A percentile compares a stretch with the other conserved stretches of the same genome.
phyloP scores from a whole-genome alignment of 352 stramenopile species.

The Phytopythium cucurbitacearum region DNA sequence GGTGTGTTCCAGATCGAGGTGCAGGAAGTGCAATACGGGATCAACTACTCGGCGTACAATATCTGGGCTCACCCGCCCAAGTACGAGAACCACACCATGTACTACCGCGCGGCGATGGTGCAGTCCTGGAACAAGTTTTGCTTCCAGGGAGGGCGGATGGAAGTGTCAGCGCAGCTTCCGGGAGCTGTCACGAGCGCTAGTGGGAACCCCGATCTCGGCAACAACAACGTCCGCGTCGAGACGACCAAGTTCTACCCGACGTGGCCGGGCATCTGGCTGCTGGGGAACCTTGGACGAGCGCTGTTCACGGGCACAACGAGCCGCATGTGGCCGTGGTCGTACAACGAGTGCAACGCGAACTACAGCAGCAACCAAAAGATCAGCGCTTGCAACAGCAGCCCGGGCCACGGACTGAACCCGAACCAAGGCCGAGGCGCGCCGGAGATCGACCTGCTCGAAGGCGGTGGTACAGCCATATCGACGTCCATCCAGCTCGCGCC shows the following conservation, averaged over 20 bases:
- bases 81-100: constrained; percentile 31
- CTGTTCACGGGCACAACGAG: constrained; percentile 90
- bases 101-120: constrained; percentile 11
- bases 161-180: constrained; percentile 86
- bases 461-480: constrained; percentile 51
- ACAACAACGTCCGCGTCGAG: constrained; percentile 24
- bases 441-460: constrained; percentile 92
- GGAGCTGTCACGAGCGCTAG: constrained; percentile 47
- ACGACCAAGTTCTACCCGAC: constrained; percentile 55
- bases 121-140: constrained; percentile 81
- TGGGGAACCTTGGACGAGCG: constrained; percentile 93
- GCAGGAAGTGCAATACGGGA: constrained; percentile 27
- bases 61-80: constrained; percentile 30
- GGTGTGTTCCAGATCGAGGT: constrained; percentile 34
- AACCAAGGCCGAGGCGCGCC: constrained; percentile 75
- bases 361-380: constrained; percentile 25
- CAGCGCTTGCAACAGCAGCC: constrained; percentile 75
- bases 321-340: constrained; percentile 92
- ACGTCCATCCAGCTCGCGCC: constrained; percentile 80
- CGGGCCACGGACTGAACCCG: constrained; percentile 86
- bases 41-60: constrained; percentile 41
- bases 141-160: constrained; percentile 69
- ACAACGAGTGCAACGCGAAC: constrained; percentile 69
- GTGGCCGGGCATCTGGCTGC: constrained; percentile 94
- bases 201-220: constrained; percentile 49